Conservation (phyloP, 2,329 filamentous ascomycete species). For the Lomentospora prolificans region DNA sequence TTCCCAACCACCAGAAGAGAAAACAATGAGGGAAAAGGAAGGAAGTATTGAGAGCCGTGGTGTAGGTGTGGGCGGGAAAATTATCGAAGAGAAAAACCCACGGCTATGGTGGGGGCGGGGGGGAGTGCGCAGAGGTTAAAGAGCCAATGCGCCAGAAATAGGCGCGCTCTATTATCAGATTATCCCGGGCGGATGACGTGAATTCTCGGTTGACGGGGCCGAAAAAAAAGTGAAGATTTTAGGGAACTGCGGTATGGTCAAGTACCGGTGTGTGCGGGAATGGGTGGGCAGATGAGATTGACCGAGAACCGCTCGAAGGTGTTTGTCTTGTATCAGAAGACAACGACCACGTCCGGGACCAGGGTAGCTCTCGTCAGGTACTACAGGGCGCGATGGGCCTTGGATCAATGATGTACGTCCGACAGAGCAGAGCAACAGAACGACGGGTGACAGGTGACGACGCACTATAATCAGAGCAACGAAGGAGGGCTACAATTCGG, state of each 20-base stretch:
- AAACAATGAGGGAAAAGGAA: neutral
- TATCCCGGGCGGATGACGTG: slow-evolving; percentile 8
- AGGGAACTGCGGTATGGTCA: neutral
- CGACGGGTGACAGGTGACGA: neutral
- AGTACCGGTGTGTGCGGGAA: slow-evolving; percentile 8
- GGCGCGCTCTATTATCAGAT: slow-evolving; percentile 9
- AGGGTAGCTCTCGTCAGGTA: neutral
- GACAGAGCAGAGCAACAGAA: neutral
- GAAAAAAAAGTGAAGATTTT: slow-evolving; percentile 6
- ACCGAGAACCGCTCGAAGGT: slow-evolving; percentile 4
- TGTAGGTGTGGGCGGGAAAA: slow-evolving; percentile 8
- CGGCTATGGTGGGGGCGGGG: slow-evolving; percentile 8
- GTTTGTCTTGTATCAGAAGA: no score
- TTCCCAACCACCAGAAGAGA: slow-evolving; percentile 2
- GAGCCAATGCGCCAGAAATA: slow-evolving; percentile 7
- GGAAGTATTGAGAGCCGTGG: slow-evolving; percentile 12
- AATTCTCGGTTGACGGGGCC: slow-evolving; percentile 7
- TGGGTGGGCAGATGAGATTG: slow-evolving; percentile 1
- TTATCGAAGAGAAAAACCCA: neutral
- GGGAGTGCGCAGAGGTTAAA: slow-evolving; percentile 5
- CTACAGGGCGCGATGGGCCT: neutral
- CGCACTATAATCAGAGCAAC: neutral
- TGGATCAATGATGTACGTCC: neutral
- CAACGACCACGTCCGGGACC: no score
- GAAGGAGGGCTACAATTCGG: neutral